Percentiles rank a stretch among this genome's conserved stretches.
phyloP scores from a whole-genome alignment of 129 eudicot species.

The Tagetes erecta region DNA sequence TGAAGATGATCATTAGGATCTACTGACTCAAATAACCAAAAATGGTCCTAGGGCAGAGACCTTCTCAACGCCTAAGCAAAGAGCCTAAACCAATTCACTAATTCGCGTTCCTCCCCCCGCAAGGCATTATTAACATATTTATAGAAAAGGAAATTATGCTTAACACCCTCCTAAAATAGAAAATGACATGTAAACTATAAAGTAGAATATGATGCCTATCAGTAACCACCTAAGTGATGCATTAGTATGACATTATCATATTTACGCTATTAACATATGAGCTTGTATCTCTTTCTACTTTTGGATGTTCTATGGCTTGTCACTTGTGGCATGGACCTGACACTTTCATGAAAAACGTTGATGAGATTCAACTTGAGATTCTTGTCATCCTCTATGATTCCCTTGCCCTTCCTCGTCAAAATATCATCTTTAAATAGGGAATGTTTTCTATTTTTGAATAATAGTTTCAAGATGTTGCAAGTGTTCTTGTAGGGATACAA shows the following conservation, averaged over 20 bases:
- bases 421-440: not conserved
- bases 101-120: too few relatives aligned
- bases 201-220: too few relatives aligned
- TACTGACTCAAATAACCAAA: too few relatives aligned
- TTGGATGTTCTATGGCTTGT: not conserved
- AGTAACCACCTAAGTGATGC: not conserved
- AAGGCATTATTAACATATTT: too few relatives aligned
- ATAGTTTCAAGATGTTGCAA: not conserved
- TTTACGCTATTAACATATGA: not conserved
- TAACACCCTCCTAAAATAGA: too few relatives aligned
- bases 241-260: not conserved
- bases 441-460: not conserved
- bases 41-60: too few relatives aligned
- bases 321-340: not conserved
- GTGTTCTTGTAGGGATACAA: not conserved
- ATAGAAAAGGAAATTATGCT: too few relatives aligned
- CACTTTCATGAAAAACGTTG: not conserved
- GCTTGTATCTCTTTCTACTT: not conserved
- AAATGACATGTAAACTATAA: too few relatives aligned
- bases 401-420: not conserved
- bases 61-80: too few relatives aligned
- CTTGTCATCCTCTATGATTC: not conserved
- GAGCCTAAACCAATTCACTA: too few relatives aligned
- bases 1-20: too few relatives aligned
- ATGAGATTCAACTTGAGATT: slow-evolving; percentile 1